Conservation (phyloP, 306 rosid genomes). For the Inga leiocalycina region DNA sequence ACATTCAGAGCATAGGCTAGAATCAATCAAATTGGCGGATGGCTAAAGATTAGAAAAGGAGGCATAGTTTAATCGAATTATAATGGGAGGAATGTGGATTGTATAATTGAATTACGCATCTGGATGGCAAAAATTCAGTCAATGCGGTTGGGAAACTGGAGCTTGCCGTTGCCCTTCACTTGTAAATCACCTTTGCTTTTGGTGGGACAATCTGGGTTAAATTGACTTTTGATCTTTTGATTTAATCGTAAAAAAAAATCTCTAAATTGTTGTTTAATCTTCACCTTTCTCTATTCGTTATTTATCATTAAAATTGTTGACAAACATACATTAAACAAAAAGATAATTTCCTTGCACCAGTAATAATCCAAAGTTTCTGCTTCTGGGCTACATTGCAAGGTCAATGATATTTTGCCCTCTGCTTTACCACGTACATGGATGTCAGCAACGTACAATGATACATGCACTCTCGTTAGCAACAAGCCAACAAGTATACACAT, state of each 20-base stretch:
- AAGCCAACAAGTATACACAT: slow-evolving; percentile 36
- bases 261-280: not conserved
- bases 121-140: not conserved
- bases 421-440: slow-evolving; percentile 35
- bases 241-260: not conserved
- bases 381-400: not conserved
- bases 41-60: no score
- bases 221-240: not conserved
- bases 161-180: not conserved
- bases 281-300: not conserved
- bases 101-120: not conserved
- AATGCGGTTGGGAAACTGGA: not conserved
- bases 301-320: not conserved
- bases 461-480: slow-evolving; percentile 29
- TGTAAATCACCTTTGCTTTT: not conserved
- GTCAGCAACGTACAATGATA: slow-evolving; percentile 27
- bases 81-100: not conserved
- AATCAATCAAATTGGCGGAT: not conserved
- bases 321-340: not conserved
- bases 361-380: not conserved
- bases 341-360: not conserved
- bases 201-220: not conserved
- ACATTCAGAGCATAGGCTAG: not conserved
- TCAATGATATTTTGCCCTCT: slow-evolving; percentile 17
- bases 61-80: no score